These are phyloP conservation scores for Cladosporium austrohemisphaericum DNA, from an alignment of 2,329 filamentous ascomycete genomes.

Conservation along the genomic window DNA sequence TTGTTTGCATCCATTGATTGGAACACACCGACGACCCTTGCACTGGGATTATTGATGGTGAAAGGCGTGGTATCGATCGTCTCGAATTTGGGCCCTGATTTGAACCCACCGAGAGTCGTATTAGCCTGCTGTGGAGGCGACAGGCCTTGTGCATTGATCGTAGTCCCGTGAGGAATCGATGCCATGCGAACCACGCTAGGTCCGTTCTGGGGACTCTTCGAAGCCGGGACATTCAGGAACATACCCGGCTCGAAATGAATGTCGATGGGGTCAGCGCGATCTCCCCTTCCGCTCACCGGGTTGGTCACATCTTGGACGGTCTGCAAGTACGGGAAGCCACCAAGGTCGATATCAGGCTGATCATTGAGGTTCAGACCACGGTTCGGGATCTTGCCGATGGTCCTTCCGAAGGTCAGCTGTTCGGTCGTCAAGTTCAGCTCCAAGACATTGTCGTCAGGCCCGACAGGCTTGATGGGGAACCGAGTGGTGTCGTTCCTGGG, in stretches of 20 bases:
- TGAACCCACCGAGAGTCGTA: background rate
- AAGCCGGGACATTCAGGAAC: conserved; percentile 39
- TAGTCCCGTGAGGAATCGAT: conserved; percentile 44
- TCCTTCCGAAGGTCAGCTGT: conserved; percentile 30
- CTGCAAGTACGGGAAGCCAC: conserved; percentile 38
- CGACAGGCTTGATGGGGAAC: background rate
- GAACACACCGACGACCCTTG: too few species aligned
- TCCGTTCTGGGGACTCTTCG: conserved; percentile 9
- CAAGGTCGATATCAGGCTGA: conserved; percentile 36
- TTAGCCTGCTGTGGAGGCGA: conserved; percentile 1
- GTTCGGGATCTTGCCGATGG: conserved; percentile 38
- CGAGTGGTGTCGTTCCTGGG: background rate
- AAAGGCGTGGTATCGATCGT: background rate
- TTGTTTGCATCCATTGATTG: background rate
- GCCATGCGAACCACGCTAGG: conserved; percentile 38
- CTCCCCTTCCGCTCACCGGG: conserved; percentile 21
- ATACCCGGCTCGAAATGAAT: conserved; percentile 44
- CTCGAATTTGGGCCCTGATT: background rate
- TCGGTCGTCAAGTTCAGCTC: conserved; percentile 41
- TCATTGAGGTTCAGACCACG: conserved; percentile 30
- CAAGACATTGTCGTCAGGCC: conserved; percentile 33
- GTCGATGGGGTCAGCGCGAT: conserved; percentile 22
- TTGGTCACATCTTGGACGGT: conserved; percentile 35
- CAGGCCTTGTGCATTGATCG: conserved; percentile 41
- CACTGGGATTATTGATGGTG: background rate